Evolutionary conservation across 108 stramenopile genomes (phyloP).

Genomic region (Cyclotella distinguenda): DNA sequence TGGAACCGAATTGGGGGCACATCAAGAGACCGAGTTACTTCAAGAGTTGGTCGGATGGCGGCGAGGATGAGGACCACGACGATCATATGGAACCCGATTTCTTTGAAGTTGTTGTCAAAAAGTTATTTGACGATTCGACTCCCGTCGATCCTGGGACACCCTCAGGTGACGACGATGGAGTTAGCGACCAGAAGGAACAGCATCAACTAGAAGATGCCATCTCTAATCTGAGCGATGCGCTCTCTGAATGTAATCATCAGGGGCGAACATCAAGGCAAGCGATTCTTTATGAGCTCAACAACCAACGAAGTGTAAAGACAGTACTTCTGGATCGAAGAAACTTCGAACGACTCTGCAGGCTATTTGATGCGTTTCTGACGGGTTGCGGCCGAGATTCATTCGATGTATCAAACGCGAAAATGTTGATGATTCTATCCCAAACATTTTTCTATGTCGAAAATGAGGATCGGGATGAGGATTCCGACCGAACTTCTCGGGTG

Average conservation of each 20-base stretch:
- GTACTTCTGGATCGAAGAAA: slow-evolving; percentile 29
- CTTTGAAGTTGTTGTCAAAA: slow-evolving; percentile 30
- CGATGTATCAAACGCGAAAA: slow-evolving; percentile 67
- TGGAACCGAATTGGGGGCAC: slow-evolving; percentile 14
- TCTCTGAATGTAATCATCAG: slow-evolving; percentile 35
- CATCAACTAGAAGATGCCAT: slow-evolving; percentile 37
- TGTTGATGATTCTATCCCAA: slow-evolving; percentile 74
- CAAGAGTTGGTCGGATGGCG: slow-evolving; percentile 40
- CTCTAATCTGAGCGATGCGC: slow-evolving; percentile 41
- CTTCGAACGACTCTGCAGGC: slow-evolving; percentile 61
- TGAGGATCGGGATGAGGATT: slow-evolving; percentile 13
- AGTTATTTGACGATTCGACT: slow-evolving; percentile 10
- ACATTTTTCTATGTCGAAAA: slow-evolving; percentile 53
- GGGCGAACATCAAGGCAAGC: slow-evolving; percentile 46
- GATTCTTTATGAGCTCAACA: slow-evolving; percentile 68
- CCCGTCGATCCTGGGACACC: neutral
- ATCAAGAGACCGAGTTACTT: slow-evolving; percentile 16
- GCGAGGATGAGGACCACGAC: slow-evolving; percentile 12
- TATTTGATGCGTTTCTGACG: slow-evolving; percentile 60
- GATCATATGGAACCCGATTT: slow-evolving; percentile 34
- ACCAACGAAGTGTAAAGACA: slow-evolving; percentile 55
- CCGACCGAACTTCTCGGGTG: slow-evolving; percentile 23
- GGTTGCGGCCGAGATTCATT: slow-evolving; percentile 58
- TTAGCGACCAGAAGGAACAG: neutral
- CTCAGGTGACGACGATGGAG: neutral